Evolutionary conservation across 805 yeast species (phyloP).

Genomic region (Ogataea naganishii): DNA sequence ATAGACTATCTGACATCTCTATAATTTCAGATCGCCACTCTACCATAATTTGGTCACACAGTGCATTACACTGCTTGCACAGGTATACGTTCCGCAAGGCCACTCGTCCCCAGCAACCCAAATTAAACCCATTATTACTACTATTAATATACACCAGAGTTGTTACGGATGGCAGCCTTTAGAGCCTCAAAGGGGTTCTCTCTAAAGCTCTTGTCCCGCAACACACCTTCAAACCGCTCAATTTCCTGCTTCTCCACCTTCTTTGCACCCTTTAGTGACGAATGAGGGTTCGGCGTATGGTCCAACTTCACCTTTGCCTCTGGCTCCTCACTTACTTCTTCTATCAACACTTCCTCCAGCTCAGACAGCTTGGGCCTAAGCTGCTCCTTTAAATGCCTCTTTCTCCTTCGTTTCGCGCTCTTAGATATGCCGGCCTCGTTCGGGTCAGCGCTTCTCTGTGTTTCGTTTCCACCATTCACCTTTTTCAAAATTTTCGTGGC

Average conservation of each 20-base stretch:
- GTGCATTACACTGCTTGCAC: too few species aligned
- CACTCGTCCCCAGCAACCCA: too few species aligned
- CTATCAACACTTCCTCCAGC: conserved; percentile 42
- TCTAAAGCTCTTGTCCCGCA: conserved; percentile 47
- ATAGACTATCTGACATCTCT: conserved; percentile 2
- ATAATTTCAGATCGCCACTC: too few species aligned
- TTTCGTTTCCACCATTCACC: conserved; percentile 17
- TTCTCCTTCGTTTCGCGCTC: conserved; percentile 55
- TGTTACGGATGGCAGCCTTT: conserved; percentile 42
- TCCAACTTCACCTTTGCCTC: conserved; percentile 26
- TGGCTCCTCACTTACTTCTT: conserved; percentile 13
- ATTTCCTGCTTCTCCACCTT: conserved; percentile 50
- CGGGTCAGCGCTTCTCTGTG: conserved; percentile 24
- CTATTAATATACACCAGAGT: conserved; percentile 10
- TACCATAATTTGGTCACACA: too few species aligned
- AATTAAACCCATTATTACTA: background rate
- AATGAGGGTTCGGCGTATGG: conserved; percentile 26
- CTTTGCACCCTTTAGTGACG: conserved; percentile 33
- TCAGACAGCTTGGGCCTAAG: conserved; percentile 64
- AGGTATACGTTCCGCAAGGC: too few species aligned
- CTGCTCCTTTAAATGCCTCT: conserved; percentile 52
- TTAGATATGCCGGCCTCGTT: conserved; percentile 46
- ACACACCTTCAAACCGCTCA: conserved; percentile 46
- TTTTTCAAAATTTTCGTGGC: conserved; percentile 24
- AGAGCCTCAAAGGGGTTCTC: conserved; percentile 58